These are phyloP conservation scores for Lagenidium giganteum DNA, from an alignment of 352 stramenopile species.

Conservation along the genomic window DNA sequence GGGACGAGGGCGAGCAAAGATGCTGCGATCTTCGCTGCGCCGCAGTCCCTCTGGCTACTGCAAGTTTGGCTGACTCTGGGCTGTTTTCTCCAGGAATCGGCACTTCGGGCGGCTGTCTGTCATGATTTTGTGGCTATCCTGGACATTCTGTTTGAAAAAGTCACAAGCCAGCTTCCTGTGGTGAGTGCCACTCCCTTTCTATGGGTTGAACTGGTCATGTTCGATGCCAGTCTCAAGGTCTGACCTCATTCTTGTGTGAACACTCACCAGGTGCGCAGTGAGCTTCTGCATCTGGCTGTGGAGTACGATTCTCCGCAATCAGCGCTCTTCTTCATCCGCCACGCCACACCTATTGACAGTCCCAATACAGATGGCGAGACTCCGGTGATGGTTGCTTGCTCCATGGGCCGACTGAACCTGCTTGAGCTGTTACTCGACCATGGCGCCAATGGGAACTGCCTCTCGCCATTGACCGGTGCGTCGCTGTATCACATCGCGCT, in stretches of 20 bases:
- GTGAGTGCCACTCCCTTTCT: no score
- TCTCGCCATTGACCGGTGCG: constrained; percentile 1
- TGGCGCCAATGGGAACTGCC: constrained; percentile 5
- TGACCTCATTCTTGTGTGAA: no score
- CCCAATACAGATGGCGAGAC: constrained; percentile 10
- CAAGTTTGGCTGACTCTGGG: not conserved
- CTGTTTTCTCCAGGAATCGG: constrained; percentile 8
- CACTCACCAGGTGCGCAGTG: constrained; percentile 4
- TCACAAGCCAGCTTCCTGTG: no score
- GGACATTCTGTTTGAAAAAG: constrained; percentile 7
- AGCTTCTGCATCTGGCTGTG: constrained; percentile 15
- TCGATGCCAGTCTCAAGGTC: no score
- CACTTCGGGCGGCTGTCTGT: constrained; percentile 8
- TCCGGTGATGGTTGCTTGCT: constrained; percentile 11
- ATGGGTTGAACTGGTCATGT: no score
- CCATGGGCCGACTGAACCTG: constrained; percentile 4
- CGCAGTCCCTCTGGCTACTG: not conserved
- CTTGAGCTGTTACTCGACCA: constrained; percentile 6
- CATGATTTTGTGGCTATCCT: constrained; percentile 8
- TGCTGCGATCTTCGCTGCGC: no score
- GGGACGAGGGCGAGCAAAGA: no score
- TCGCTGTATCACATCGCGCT: constrained; percentile 14
- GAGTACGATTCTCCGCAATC: constrained; percentile 8
- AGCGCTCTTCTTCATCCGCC: constrained; percentile 3
- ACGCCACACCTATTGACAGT: constrained; percentile 8